A percentile compares a stretch with the other conserved stretches of the same genome.
Conservation (phyloP, 2,329 filamentous ascomycete genomes). For the Cytospora paraplurivora region DNA sequence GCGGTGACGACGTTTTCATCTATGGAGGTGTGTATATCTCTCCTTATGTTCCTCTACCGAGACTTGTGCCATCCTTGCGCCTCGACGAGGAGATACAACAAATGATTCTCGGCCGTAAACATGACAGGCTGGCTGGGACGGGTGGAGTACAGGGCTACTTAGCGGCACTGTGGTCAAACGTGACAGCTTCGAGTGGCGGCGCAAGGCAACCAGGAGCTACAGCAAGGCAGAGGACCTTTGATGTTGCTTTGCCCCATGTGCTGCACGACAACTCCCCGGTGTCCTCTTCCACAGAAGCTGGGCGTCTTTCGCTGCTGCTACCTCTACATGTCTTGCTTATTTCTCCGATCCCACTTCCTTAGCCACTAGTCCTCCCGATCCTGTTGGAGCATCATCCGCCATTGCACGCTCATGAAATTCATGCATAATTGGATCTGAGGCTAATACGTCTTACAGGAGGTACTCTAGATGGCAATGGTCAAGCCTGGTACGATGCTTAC, state of each 20-base stretch:
- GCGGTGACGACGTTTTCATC: constrained; percentile 66
- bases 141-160: neutral
- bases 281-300: constrained; percentile 6
- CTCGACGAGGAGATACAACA: neutral
- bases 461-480: constrained; percentile 62
- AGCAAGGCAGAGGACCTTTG: neutral
- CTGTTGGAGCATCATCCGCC: neutral
- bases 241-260: neutral
- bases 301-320: neutral
- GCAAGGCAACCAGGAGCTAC: constrained; percentile 5
- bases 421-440: constrained; percentile 10
- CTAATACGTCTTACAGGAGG: constrained; percentile 33
- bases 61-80: neutral
- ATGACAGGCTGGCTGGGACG: neutral
- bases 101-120: constrained; percentile 16
- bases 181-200: constrained; percentile 2
- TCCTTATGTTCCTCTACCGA: neutral
- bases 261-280: neutral
- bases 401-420: constrained; percentile 12
- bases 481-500: constrained; percentile 66
- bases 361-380: neutral
- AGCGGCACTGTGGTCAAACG: neutral
- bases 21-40: constrained; percentile 52
- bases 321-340: constrained; percentile 3
- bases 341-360: constrained; percentile 7